Percentiles rank a stretch among this genome's conserved stretches.
Evolutionary conservation across 1,284 basidiomycete species (phyloP).

Genomic region (Pyrrhoderma lamaoense): DNA sequence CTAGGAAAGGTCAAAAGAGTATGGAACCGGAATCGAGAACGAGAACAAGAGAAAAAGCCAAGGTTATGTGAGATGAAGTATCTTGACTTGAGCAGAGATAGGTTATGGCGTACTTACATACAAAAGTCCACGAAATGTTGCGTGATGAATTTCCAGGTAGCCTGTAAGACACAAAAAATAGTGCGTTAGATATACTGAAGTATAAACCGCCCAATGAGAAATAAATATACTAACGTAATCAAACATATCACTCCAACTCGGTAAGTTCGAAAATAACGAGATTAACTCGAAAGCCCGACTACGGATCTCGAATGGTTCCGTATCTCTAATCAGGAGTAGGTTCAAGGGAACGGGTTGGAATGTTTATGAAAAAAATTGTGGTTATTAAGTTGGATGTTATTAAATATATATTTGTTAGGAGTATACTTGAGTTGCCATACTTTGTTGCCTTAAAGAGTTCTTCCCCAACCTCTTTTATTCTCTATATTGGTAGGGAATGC

Average conservation of each 20-base stretch:
- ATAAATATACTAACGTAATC: constrained; percentile 6
- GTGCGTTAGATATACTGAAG: too few species aligned
- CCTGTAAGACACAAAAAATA: too few species aligned
- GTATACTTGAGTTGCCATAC: neutral
- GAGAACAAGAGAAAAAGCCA: too few species aligned
- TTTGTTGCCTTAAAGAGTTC: neutral
- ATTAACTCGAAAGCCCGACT: constrained; percentile 7
- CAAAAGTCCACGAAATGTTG: constrained; percentile 11
- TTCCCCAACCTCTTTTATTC: neutral
- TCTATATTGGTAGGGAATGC: constrained; percentile 1
- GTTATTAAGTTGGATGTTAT: too few species aligned
- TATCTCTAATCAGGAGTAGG: too few species aligned
- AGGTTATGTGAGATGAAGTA: too few species aligned
- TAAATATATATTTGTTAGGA: too few species aligned
- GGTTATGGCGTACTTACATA: constrained; percentile 9
- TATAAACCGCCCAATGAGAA: neutral
- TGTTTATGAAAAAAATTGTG: too few species aligned
- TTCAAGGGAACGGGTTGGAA: too few species aligned
- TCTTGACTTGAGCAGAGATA: too few species aligned
- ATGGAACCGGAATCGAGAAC: too few species aligned
- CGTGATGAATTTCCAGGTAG: constrained; percentile 7
- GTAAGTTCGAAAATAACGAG: constrained; percentile 9
- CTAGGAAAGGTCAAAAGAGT: neutral
- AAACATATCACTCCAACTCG: constrained; percentile 14
- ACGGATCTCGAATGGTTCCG: neutral